Conservation (phyloP, 2,329 filamentous ascomycete genomes). For the Beauveria medogensis region DNA sequence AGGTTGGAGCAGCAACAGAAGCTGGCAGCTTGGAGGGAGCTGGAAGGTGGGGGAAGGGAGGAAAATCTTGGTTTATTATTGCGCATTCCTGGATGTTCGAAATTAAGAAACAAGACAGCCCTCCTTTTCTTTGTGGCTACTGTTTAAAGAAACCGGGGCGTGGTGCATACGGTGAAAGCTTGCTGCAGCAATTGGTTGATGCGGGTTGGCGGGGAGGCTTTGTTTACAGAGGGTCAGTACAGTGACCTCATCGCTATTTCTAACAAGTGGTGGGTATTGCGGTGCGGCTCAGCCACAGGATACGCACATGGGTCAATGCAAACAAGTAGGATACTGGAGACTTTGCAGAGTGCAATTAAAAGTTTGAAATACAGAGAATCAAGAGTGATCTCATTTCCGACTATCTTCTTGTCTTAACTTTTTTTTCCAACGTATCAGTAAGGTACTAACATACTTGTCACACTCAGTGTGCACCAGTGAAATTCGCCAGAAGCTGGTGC, state of each 20-base stretch:
- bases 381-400: no score
- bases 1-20: conserved; percentile 11
- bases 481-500: not conserved
- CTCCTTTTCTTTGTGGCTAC: not conserved
- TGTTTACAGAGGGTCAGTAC: not conserved
- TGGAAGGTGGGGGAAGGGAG: not conserved
- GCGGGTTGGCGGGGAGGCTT: not conserved
- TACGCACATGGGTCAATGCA: not conserved
- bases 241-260: conserved; percentile 1
- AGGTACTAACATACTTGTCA: not conserved
- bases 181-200: not conserved
- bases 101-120: not conserved
- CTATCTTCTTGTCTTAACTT: no score
- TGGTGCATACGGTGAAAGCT: not conserved
- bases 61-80: not conserved
- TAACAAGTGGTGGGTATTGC: not conserved
- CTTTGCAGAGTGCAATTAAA: no score
- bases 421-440: not conserved
- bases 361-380: no score
- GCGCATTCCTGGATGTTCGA: not conserved
- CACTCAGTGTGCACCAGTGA: not conserved
- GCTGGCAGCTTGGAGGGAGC: not conserved
- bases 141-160: not conserved
- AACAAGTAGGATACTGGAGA: no score
- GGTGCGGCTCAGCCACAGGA: not conserved